Evolutionary conservation across 305 asterid species (phyloP), one percentile per base, ranked within the genome.

Genomic region (Fraxinus ornus): DNA sequence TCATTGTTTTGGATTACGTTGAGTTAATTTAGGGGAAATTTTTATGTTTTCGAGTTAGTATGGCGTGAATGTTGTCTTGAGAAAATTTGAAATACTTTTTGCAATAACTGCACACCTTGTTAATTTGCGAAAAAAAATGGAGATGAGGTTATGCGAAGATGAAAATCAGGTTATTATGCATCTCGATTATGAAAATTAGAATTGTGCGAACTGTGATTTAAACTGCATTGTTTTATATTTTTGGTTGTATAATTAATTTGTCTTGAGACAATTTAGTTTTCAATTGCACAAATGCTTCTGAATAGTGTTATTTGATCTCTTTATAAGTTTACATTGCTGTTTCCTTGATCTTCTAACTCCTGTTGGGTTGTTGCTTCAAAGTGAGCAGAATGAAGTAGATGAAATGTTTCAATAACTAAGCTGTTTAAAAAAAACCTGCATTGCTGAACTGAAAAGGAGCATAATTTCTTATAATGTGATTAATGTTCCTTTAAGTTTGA

Each of bases 41-140:
- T 4, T 52, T 84, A 2, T 68, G n/a, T 74, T 47, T 36, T 44
- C n/a, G 35, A 57, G 28, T 19, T 57, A 57, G 8, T 35, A 13
- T 32, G 76, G 84, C 47, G 60, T 49, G 47, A 30, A 78, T 36
- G 80, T 41, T 35, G 74, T n/a, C 28, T 15, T 64, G 32, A 55
- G 32, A 79, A 44, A 76, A 13, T 71, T 66, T 52, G 75, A 32
- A 71, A 8, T 82, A 64, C 13, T 13, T 64, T 64, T 3, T 64
- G 72, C 33, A 1, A 64, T 64, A 64, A 24, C 32, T 64, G 35
- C 6, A 9, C 10, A 64, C 10, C 72, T 21, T 24, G 32, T 64
- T 64, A 24, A 64, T 22, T 64, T 64, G 13, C 15, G 5, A 49
- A 57, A 19, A 19, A 55, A 12, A 5, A 30, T 1, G 32, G 32